Conservation (phyloP, 2,329 filamentous ascomycete species). For the Exophiala mesophila region DNA sequence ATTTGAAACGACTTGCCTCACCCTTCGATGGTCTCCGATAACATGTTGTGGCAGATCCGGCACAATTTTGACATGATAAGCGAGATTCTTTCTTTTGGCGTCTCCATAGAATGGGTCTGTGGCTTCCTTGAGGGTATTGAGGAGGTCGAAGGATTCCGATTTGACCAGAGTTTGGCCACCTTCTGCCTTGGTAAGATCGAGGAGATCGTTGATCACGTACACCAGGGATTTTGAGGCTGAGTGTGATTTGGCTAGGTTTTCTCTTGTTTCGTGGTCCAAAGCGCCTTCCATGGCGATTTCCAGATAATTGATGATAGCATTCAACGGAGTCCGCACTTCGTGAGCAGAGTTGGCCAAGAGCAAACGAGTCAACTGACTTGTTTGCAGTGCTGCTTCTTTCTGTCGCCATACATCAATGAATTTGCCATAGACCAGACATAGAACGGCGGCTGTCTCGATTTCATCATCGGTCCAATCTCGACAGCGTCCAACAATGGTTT, state of each 20-base stretch:
- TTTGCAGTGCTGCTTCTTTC: slow-evolving; percentile 79
- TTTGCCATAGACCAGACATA: slow-evolving; percentile 81
- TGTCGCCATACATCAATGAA: slow-evolving; percentile 93
- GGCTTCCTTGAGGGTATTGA: slow-evolving; percentile 67
- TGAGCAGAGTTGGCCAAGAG: slow-evolving; percentile 84
- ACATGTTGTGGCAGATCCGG: slow-evolving; percentile 66
- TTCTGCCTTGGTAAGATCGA: slow-evolving; percentile 84
- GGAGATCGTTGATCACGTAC: slow-evolving; percentile 87
- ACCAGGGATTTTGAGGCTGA: slow-evolving; percentile 89
- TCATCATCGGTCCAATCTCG: slow-evolving; percentile 87
- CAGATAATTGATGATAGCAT: slow-evolving; percentile 91
- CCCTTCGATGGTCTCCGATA: slow-evolving; percentile 70
- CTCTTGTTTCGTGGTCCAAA: slow-evolving; percentile 74
- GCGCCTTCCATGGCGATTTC: slow-evolving; percentile 82
- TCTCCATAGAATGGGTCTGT: slow-evolving; percentile 69
- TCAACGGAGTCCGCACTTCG: slow-evolving; percentile 83
- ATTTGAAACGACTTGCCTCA: slow-evolving; percentile 80
- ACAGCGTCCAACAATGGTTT: slow-evolving; percentile 75
- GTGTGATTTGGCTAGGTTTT: slow-evolving; percentile 78
- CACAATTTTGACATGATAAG: slow-evolving; percentile 63
- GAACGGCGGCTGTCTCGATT: slow-evolving; percentile 78
- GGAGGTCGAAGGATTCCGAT: slow-evolving; percentile 72
- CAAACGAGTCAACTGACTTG: slow-evolving; percentile 71
- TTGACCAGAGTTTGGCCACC: slow-evolving; percentile 74
- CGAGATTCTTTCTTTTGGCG: slow-evolving; percentile 68